phyloP scores from a whole-genome alignment of 345 rosid genomes.

The Gossypium turneri region DNA sequence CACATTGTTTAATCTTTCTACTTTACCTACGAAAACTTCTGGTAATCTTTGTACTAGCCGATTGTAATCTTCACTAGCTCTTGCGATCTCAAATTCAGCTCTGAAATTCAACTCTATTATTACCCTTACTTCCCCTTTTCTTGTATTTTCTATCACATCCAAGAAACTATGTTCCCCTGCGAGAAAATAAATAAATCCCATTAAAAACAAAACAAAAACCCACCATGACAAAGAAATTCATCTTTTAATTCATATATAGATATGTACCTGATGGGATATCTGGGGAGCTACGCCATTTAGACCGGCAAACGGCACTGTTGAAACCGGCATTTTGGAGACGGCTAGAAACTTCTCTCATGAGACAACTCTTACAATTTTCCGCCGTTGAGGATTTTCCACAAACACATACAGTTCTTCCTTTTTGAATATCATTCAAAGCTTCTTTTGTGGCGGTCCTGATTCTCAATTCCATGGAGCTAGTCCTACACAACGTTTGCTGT shows the following conservation, averaged over 20 bases:
- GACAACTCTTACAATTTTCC: conserved; percentile 43
- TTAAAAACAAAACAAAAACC: not conserved
- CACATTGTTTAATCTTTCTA: conserved; percentile 35
- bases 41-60: conserved; percentile 31
- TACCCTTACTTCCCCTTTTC: conserved; percentile 13
- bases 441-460: conserved; percentile 51
- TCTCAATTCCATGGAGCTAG: conserved; percentile 42
- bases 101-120: conserved; percentile 40
- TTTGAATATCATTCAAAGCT: conserved; percentile 32
- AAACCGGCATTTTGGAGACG: conserved; percentile 45
- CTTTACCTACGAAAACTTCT: conserved; percentile 49
- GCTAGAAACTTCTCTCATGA: conserved; percentile 40
- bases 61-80: conserved; percentile 48
- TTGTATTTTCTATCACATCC: conserved; percentile 14
- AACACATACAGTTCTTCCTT: conserved; percentile 21
- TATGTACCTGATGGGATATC: conserved; percentile 50
- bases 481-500: conserved; percentile 44
- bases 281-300: conserved; percentile 56
- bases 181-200: not conserved
- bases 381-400: conserved; percentile 29
- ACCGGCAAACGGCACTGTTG: conserved; percentile 44
- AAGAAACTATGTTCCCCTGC: conserved; percentile 16
- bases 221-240: not conserved
- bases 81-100: conserved; percentile 50
- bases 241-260: not conserved